phyloP scores from a whole-genome alignment of 163 green algal species.

The Volvox carteri region DNA sequence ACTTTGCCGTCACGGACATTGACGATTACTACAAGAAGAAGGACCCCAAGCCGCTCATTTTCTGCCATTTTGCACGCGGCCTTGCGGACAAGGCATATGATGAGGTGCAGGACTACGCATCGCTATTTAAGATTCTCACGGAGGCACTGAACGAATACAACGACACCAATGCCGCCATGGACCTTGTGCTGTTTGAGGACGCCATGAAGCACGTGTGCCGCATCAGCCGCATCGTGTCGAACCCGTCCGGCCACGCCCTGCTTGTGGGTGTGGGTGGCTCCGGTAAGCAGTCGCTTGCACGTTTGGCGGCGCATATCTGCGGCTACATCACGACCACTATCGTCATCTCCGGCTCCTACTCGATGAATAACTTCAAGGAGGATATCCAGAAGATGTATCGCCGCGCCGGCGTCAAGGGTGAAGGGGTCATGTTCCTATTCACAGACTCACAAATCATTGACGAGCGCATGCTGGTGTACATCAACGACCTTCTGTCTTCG shows the following conservation, averaged over 20 bases:
- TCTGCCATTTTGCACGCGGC: constrained; percentile 88
- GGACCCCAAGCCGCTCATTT: constrained; percentile 90
- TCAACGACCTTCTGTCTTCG: constrained; percentile 93
- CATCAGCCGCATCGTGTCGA: constrained; percentile 86
- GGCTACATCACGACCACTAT: constrained; percentile 81
- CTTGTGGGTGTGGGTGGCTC: constrained; percentile 84
- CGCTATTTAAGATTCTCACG: constrained; percentile 84
- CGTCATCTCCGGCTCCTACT: constrained; percentile 86
- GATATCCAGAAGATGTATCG: constrained; percentile 93
- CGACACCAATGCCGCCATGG: constrained; percentile 89
- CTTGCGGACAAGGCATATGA: constrained; percentile 86
- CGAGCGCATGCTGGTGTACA: constrained; percentile 93
- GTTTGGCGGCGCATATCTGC: constrained; percentile 82
- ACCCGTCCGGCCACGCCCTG: constrained; percentile 83
- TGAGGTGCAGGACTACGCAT: constrained; percentile 78
- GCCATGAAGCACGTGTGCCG: constrained; percentile 92
- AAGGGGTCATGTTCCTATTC: constrained; percentile 88
- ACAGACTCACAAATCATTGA: constrained; percentile 90
- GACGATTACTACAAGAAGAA: constrained; percentile 93
- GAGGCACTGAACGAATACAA: constrained; percentile 91
- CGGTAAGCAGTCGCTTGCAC: constrained; percentile 84
- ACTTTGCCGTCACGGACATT: constrained; percentile 84
- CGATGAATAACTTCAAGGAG: constrained; percentile 88
- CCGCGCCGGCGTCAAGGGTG: constrained; percentile 82
- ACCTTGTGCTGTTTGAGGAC: constrained; percentile 94